Evolutionary conservation across 2,329 filamentous ascomycete genomes (phyloP), one percentile per base, ranked within the genome.

Genomic region (Dactylellina cionopaga): DNA sequence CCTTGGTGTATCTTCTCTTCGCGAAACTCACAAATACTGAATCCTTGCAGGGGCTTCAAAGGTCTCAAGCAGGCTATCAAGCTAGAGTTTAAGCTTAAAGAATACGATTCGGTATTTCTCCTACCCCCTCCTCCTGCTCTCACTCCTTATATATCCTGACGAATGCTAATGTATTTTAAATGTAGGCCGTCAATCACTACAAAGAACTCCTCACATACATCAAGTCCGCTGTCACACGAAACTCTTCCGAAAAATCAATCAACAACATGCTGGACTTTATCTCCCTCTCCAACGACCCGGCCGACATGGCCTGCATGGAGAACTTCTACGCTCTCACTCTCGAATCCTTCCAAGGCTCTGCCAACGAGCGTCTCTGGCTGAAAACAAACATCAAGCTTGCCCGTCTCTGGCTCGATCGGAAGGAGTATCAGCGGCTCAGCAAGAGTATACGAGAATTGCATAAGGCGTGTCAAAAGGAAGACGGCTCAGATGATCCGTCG

Each of bases 201-300:
- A 89, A 88, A 75, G 92, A 98, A 82, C 91, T 99, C 27, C 88
- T 99, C 75, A 98, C 93, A 47, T 99, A 98, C 78, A 93, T 98
- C 82, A 96, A 95, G 81, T 96, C 92, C 2, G 94, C 94, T 5
- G 94, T 99, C 47, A 98, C 95, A 39, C 89, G 95, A 74, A 99
- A 98, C 82, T 98, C 98, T 82, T 97, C 95, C 1, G 95, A 99
- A 81, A 98, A 98, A 81, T 98, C 94, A 10, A 96, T 99, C 83
- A 98, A 98, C 83, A 98, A 97, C 80, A 96, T 99, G 89, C 88
- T 99, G 47, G 95, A 98, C 82, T 96, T 90, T 80, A 95, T 99
- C 76, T 91, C 88, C n/a, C 85, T 88, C 10, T 85, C 89, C 37
- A 89, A 89, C 65, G 88, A 90, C 75, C 85, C 88, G 72, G 86